A percentile compares a stretch with the other conserved stretches of the same genome.
These are phyloP conservation scores for Solanum chacoense DNA, from an alignment of 305 asterid genomes.

Conservation along the genomic window DNA sequence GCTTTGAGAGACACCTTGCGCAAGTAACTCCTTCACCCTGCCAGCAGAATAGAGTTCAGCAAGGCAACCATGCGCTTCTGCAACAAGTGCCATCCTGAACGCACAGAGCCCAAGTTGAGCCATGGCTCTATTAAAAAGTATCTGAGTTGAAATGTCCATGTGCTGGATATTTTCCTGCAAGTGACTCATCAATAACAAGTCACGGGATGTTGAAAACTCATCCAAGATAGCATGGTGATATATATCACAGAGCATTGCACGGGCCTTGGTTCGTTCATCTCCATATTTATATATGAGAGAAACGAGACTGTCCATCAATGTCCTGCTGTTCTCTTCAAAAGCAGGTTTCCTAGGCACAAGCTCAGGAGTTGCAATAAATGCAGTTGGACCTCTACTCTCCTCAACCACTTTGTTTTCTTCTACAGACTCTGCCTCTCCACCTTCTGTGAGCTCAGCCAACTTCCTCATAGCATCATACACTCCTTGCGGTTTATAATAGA, in stretches of 20 bases:
- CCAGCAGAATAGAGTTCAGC: slow-evolving; percentile 89
- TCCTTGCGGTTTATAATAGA: slow-evolving; percentile 90
- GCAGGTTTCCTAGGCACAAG: slow-evolving; percentile 75
- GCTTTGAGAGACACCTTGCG: slow-evolving; percentile 92
- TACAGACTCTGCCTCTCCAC: slow-evolving; percentile 36
- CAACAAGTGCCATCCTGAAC: slow-evolving; percentile 69
- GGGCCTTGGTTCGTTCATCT: slow-evolving; percentile 85
- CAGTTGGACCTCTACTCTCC: slow-evolving; percentile 51
- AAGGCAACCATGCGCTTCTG: slow-evolving; percentile 76
- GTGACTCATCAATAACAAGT: slow-evolving; percentile 90
- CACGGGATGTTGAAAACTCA: slow-evolving; percentile 77
- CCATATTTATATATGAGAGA: slow-evolving; percentile 64
- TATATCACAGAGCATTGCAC: slow-evolving; percentile 98
- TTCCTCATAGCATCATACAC: slow-evolving; percentile 94
- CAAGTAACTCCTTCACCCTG: slow-evolving; percentile 91
- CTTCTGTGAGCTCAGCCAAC: slow-evolving; percentile 54
- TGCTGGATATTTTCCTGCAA: slow-evolving; percentile 89
- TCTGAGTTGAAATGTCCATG: slow-evolving; percentile 97
- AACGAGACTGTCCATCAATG: slow-evolving; percentile 65
- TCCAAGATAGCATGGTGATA: slow-evolving; percentile 85
- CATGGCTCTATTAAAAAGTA: slow-evolving; percentile 85
- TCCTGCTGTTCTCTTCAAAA: slow-evolving; percentile 66
- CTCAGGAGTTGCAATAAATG: slow-evolving; percentile 54
- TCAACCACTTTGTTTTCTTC: slow-evolving; percentile 48
- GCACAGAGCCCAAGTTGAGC: slow-evolving; percentile 95